phyloP scores from a whole-genome alignment of 306 rosid species.

The Cucumis sativus region DNA sequence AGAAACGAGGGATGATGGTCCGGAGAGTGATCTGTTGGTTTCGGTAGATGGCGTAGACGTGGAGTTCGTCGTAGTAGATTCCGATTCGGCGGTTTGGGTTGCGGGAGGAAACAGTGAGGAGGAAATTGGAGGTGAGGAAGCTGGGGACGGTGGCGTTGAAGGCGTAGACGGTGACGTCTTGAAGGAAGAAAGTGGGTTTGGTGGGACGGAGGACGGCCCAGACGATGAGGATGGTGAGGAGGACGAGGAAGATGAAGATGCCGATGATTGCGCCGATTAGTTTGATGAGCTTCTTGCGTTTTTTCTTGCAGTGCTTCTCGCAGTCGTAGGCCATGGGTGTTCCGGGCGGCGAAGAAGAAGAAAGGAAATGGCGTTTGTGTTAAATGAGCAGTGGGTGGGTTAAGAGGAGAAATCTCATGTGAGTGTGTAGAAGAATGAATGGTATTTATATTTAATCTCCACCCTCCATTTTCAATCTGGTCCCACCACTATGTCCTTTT shows the following conservation, averaged over 20 bases:
- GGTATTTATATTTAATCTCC: constrained; percentile 1
- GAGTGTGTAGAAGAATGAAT: neutral
- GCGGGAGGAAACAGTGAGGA: constrained; percentile 57
- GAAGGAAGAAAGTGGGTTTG: constrained; percentile 65
- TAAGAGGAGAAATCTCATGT: neutral
- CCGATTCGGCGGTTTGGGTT: constrained; percentile 81
- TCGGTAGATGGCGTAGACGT: constrained; percentile 44
- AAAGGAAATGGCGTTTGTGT: neutral
- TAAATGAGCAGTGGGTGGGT: neutral
- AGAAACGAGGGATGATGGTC: constrained; percentile 51
- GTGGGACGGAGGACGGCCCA: constrained; percentile 72
- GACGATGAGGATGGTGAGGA: constrained; percentile 41
- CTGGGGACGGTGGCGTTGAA: constrained; percentile 67
- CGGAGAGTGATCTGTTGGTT: constrained; percentile 66
- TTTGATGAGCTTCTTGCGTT: neutral
- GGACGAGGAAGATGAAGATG: constrained; percentile 39
- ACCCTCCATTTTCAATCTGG: neutral
- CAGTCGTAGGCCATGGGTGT: constrained; percentile 47
- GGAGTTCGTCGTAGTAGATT: constrained; percentile 72
- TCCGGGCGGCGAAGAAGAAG: neutral
- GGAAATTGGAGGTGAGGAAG: constrained; percentile 59
- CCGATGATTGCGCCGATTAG: constrained; percentile 24
- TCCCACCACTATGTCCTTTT: neutral
- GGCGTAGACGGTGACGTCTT: constrained; percentile 77
- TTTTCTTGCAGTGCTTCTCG: constrained; percentile 27